A percentile compares a stretch with the other conserved stretches of the same genome.
These are phyloP conservation scores for Fusarium torreyae DNA, from an alignment of 2,329 filamentous ascomycete genomes.

Conservation along the genomic window DNA sequence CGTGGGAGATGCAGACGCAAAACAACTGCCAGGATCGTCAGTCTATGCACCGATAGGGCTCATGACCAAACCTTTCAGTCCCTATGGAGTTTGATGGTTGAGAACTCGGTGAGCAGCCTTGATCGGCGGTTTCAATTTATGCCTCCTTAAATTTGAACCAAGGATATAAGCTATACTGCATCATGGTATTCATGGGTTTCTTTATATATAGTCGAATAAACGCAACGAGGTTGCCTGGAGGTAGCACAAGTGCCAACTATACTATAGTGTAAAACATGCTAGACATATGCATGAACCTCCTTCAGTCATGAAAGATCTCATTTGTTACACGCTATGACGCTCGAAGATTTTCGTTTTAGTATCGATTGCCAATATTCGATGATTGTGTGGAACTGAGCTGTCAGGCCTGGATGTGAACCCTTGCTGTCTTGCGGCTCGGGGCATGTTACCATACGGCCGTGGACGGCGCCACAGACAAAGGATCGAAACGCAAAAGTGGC, in stretches of 20 bases:
- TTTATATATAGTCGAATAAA: constrained; percentile 25
- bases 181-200: constrained; percentile 1
- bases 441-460: constrained; percentile 8
- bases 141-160: not conserved
- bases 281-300: constrained; percentile 16
- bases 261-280: constrained; percentile 3
- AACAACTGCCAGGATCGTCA: not conserved
- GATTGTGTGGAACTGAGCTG: constrained; percentile 31
- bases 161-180: not conserved
- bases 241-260: constrained; percentile 7
- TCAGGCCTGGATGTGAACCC: constrained; percentile 16
- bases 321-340: constrained; percentile 20
- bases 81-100: too few species aligned
- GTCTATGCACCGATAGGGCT: constrained; percentile 2
- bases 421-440: constrained; percentile 17
- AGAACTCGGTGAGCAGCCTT: not conserved
- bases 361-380: constrained; percentile 7
- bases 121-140: not conserved
- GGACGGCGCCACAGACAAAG: constrained; percentile 14
- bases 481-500: constrained; percentile 6
- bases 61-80: not conserved
- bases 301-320: constrained; percentile 18
- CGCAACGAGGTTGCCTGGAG: constrained; percentile 1
- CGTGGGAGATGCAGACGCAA: constrained; percentile 22
- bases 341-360: constrained; percentile 1